Percentiles rank a stretch among this genome's conserved stretches.
phyloP scores from a whole-genome alignment of 768 basidiomycete species.

The Pleurotus eryngii region DNA sequence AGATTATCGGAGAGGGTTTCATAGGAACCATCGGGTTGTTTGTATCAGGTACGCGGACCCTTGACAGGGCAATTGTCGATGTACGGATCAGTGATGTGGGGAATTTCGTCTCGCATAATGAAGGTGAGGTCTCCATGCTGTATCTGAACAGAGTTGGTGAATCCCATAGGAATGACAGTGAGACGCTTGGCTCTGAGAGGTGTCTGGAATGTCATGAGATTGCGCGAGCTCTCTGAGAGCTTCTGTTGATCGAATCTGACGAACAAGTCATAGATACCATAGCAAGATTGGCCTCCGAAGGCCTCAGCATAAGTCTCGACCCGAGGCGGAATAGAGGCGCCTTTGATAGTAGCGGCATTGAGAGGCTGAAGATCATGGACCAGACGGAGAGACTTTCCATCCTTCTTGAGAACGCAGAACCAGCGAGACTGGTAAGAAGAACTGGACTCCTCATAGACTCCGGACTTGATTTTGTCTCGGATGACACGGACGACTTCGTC shows the following conservation, averaged over 20 bases:
- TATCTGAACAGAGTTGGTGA: constrained; percentile 33
- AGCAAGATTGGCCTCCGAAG: constrained; percentile 28
- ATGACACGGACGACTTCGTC: constrained; percentile 27
- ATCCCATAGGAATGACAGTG: constrained; percentile 35
- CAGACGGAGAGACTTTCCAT: too few relatives aligned
- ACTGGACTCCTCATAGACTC: constrained; percentile 37
- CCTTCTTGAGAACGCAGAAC: too few relatives aligned
- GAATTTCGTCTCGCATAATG: constrained; percentile 36
- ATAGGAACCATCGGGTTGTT: too few relatives aligned
- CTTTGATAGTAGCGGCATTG: constrained; percentile 19
- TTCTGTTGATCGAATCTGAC: constrained; percentile 32
- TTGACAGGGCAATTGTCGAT: too few relatives aligned
- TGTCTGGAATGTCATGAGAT: constrained; percentile 39
- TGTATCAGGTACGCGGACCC: too few relatives aligned
- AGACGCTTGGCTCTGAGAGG: constrained; percentile 27
- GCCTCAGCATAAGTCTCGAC: constrained; percentile 28
- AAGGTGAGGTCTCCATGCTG: constrained; percentile 36
- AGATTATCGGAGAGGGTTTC: too few relatives aligned
- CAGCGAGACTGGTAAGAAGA: constrained; percentile 34
- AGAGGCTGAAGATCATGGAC: too few relatives aligned
- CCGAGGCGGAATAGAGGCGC: constrained; percentile 13
- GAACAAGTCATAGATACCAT: constrained; percentile 29
- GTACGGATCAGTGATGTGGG: too few relatives aligned
- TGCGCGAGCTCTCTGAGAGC: constrained; percentile 18
- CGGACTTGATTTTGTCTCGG: constrained; percentile 29